Conservation (phyloP, 441 rosid species). For the Mallotus repandus region DNA sequence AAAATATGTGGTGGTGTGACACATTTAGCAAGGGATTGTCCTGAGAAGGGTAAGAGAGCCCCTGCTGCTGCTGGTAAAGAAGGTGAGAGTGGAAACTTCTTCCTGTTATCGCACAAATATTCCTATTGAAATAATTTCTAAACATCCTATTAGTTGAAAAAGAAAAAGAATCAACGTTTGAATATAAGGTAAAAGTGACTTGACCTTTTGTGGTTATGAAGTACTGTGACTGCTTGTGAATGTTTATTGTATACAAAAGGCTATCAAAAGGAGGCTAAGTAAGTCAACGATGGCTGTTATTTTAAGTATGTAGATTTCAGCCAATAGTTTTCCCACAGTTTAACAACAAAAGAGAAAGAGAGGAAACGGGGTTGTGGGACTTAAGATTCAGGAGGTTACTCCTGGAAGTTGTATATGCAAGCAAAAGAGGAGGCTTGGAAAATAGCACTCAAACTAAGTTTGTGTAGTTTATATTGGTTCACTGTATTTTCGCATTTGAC, state of each 20-base stretch:
- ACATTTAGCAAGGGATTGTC: conserved; percentile 95
- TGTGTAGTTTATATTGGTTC: not conserved
- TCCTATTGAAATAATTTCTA: not conserved
- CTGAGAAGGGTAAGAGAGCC: conserved; percentile 54
- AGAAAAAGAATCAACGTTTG: not conserved
- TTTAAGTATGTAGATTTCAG: not conserved
- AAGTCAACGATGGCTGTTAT: not conserved
- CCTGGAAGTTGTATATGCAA: not conserved
- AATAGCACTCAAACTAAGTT: too few species aligned
- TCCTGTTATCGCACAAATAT: not conserved
- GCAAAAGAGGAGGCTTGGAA: not conserved
- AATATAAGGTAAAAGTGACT: not conserved
- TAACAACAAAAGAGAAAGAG: too few species aligned
- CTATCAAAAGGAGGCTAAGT: not conserved
- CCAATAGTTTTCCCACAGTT: not conserved
- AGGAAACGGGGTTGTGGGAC: too few species aligned
- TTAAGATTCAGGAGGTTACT: not conserved
- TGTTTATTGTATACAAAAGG: not conserved
- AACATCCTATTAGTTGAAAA: too few species aligned
- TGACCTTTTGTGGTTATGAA: not conserved
- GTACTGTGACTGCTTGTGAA: not conserved
- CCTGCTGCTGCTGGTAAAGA: conserved; percentile 25
- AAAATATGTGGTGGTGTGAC: conserved; percentile 85
- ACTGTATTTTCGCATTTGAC: not conserved
- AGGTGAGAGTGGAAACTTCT: conserved; percentile 35